Evolutionary conservation across 2,329 filamentous ascomycete species (phyloP).

Genomic region (Colletotrichum liriopes): DNA sequence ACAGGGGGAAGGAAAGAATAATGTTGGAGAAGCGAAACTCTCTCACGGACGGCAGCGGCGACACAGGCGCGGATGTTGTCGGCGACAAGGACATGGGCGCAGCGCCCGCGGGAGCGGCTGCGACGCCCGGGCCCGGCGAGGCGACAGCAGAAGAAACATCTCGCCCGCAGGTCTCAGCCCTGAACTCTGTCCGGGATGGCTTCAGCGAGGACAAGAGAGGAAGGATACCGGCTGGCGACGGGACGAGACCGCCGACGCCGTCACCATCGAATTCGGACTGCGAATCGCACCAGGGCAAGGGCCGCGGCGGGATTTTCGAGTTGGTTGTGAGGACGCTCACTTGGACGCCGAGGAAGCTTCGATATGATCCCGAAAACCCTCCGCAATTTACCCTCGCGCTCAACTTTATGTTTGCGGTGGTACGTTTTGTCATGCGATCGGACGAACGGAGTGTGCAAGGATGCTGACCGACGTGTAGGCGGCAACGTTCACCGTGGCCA

Average conservation of each 20-base stretch:
- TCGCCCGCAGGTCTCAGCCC: constrained; percentile 12
- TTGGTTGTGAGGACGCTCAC: constrained; percentile 51
- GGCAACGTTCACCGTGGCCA: constrained; percentile 80
- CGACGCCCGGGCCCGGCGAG: neutral
- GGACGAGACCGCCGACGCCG: constrained; percentile 7
- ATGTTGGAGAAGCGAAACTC: constrained; percentile 27
- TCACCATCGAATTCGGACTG: constrained; percentile 23
- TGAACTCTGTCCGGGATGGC: constrained; percentile 11
- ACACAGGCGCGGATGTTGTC: constrained; percentile 6
- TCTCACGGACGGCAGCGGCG: constrained; percentile 8
- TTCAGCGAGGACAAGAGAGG: neutral
- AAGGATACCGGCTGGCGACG: constrained; percentile 9
- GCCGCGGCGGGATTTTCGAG: neutral
- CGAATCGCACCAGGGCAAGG: constrained; percentile 14
- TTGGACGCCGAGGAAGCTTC: constrained; percentile 77
- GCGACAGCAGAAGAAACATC: neutral
- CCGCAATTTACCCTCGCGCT: constrained; percentile 77
- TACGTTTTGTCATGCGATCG: constrained; percentile 47
- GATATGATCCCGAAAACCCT: constrained; percentile 77
- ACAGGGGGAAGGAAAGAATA: neutral
- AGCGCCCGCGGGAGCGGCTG: constrained; percentile 8
- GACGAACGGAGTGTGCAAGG: neutral
- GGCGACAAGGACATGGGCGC: constrained; percentile 8
- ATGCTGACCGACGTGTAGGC: constrained; percentile 53
- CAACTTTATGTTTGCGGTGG: constrained; percentile 81